Percentiles rank a stretch among this genome's conserved stretches.
These are phyloP conservation scores for Diaporthe capsici DNA, from an alignment of 2,329 filamentous ascomycete species.

Conservation along the genomic window DNA sequence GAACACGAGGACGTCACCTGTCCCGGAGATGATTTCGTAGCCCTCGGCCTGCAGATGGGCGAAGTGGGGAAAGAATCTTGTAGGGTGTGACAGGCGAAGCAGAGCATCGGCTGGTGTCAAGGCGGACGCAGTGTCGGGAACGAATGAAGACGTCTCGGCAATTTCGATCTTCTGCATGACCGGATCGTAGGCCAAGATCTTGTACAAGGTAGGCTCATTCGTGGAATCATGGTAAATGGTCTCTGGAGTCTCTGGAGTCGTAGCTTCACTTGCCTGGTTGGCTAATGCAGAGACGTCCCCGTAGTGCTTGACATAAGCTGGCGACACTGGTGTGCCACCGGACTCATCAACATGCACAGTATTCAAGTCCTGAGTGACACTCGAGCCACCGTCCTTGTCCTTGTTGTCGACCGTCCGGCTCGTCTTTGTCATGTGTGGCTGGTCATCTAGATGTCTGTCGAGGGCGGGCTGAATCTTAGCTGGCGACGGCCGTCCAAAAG, in stretches of 20 bases:
- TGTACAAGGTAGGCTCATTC: conserved; percentile 63
- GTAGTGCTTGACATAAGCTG: conserved; percentile 55
- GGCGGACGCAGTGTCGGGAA: conserved; percentile 61
- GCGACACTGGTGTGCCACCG: conserved; percentile 51
- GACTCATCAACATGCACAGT: conserved; percentile 62
- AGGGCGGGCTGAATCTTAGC: conserved; percentile 46
- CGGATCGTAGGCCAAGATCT: conserved; percentile 76
- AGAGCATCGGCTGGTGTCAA: conserved; percentile 73
- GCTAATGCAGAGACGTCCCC: conserved; percentile 42
- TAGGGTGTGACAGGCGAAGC: conserved; percentile 71
- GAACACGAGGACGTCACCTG: conserved; percentile 75
- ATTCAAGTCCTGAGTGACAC: conserved; percentile 62
- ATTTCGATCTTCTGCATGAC: conserved; percentile 69
- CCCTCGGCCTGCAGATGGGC: conserved; percentile 70
- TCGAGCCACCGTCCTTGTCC: conserved; percentile 59
- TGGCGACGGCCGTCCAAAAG: conserved; percentile 13
- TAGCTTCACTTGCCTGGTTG: conserved; percentile 38
- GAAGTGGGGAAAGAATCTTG: conserved; percentile 77
- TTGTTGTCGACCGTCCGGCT: conserved; percentile 47
- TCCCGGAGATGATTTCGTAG: conserved; percentile 76
- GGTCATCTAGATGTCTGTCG: conserved; percentile 43
- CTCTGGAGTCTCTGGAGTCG: neutral
- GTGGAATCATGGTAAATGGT: neutral
- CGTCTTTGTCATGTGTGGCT: conserved; percentile 39
- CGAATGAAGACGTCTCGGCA: conserved; percentile 72